A percentile compares a stretch with the other conserved stretches of the same genome.
Conservation (phyloP, 805 yeast genomes). For the Zygoascus ofunaensis region DNA sequence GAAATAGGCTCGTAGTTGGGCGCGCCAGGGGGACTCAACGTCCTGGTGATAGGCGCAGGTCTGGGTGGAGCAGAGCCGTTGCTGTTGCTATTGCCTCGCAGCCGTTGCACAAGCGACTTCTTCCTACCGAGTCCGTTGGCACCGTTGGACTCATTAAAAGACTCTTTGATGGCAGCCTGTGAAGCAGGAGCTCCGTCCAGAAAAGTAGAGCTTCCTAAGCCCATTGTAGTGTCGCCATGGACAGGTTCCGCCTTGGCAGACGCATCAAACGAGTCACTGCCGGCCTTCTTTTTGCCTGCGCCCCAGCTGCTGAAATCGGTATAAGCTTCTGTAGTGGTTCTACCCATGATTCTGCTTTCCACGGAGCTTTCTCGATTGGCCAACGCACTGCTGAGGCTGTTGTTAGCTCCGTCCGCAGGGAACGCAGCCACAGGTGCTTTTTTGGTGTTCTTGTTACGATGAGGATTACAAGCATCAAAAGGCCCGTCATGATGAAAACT, state of each 20-base stretch:
- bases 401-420: conserved; percentile 93
- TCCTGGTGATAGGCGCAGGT: conserved; percentile 3
- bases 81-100: conserved; percentile 31
- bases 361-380: conserved; percentile 34
- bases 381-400: conserved; percentile 62
- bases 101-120: conserved; percentile 69
- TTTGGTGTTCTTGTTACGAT: conserved; percentile 61
- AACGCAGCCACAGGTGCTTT: conserved; percentile 93
- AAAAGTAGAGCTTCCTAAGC: conserved; percentile 87
- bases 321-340: conserved; percentile 42
- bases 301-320: conserved; percentile 24
- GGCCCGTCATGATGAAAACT: conserved; percentile 99
- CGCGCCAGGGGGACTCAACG: background rate
- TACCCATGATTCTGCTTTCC: conserved; percentile 73
- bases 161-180: conserved; percentile 30
- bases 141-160: conserved; percentile 15
- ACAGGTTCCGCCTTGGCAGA: conserved; percentile 57
- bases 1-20: conserved; percentile 10
- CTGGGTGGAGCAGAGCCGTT: conserved; percentile 9
- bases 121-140: conserved; percentile 59
- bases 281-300: conserved; percentile 6
- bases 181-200: conserved; percentile 94
- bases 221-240: conserved; percentile 80
- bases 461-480: conserved; percentile 96
- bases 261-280: conserved; percentile 48